These are phyloP conservation scores for Vitis hybrid DNA, from an alignment of 177 flowering plant species.

Conservation along the genomic window DNA sequence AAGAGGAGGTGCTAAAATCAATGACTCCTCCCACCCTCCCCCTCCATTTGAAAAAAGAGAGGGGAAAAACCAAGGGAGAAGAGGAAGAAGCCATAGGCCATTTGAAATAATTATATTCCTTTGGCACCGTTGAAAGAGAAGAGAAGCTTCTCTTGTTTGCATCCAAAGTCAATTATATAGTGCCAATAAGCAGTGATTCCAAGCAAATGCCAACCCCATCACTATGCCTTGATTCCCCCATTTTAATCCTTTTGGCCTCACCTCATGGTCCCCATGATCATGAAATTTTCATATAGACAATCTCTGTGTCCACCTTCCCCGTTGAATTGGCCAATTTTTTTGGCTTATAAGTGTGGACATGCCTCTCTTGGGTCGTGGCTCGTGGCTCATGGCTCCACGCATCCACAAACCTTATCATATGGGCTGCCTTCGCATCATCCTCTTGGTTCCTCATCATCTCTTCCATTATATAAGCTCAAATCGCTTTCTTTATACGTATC, in stretches of 20 bases:
- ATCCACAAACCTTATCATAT: not conserved
- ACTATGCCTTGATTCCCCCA: slow-evolving; percentile 7
- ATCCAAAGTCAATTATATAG: slow-evolving; percentile 3
- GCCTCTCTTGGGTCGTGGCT: slow-evolving; percentile 8
- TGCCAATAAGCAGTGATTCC: slow-evolving; percentile 9
- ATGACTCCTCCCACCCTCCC: not conserved
- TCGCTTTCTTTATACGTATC: slow-evolving; percentile 15
- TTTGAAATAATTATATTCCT: slow-evolving; percentile 6
- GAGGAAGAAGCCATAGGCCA: not conserved
- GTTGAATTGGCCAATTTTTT: not conserved
- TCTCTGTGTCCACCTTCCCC: too few relatives aligned
- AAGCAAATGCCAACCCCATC: slow-evolving; percentile 6
- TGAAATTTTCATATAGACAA: slow-evolving; percentile 9
- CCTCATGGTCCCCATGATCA: slow-evolving; percentile 17
- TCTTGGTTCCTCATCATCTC: not conserved
- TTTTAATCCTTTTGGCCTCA: not conserved
- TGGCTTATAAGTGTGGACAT: slow-evolving; percentile 8
- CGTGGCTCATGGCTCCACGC: slow-evolving; percentile 7
- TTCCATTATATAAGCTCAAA: not conserved
- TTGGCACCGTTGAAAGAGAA: slow-evolving; percentile 11
- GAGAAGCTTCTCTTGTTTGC: slow-evolving; percentile 17
- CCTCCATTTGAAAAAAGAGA: not conserved
- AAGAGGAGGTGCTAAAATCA: not conserved
- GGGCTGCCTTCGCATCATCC: slow-evolving; percentile 9
- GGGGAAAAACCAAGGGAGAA: not conserved